Evolutionary conservation across 2,329 filamentous ascomycete genomes (phyloP).

Genomic region (Talaromyces atroroseus): DNA sequence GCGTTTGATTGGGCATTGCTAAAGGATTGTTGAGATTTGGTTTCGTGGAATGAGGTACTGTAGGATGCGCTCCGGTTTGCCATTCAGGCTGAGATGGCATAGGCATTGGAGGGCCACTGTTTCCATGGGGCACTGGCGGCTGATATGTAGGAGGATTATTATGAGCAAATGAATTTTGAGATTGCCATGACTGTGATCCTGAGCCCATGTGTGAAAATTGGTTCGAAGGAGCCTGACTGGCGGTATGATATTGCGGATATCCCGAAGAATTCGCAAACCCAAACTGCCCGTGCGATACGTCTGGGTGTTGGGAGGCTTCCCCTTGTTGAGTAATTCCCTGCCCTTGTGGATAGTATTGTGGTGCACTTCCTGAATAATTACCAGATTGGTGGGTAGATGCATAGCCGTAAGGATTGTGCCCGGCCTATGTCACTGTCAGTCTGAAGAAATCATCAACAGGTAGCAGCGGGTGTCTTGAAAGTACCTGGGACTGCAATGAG

Average conservation of each 20-base stretch:
- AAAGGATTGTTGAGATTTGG: conserved; percentile 1
- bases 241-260: conserved; percentile 4
- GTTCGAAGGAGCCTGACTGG: conserved; percentile 9
- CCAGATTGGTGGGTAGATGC: conserved; percentile 14
- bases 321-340: neutral
- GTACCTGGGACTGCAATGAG: conserved; percentile 13
- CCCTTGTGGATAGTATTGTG: conserved; percentile 16
- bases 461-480: neutral
- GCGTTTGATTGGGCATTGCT: neutral
- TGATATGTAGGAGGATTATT: conserved; percentile 4
- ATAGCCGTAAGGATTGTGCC: conserved; percentile 16
- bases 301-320: neutral
- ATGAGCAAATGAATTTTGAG: neutral
- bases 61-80: conserved; percentile 10
- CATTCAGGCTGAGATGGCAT: conserved; percentile 7
- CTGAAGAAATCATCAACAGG: neutral
- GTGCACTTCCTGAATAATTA: conserved; percentile 13
- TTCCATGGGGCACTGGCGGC: neutral
- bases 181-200: conserved; percentile 4
- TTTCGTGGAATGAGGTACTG: conserved; percentile 13
- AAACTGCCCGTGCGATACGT: neutral
- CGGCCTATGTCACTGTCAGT: conserved; percentile 11
- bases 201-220: neutral
- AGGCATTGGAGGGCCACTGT: neutral
- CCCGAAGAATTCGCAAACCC: neutral